phyloP scores from a whole-genome alignment of 1,284 basidiomycete genomes.

The Microbotryum violaceum region DNA sequence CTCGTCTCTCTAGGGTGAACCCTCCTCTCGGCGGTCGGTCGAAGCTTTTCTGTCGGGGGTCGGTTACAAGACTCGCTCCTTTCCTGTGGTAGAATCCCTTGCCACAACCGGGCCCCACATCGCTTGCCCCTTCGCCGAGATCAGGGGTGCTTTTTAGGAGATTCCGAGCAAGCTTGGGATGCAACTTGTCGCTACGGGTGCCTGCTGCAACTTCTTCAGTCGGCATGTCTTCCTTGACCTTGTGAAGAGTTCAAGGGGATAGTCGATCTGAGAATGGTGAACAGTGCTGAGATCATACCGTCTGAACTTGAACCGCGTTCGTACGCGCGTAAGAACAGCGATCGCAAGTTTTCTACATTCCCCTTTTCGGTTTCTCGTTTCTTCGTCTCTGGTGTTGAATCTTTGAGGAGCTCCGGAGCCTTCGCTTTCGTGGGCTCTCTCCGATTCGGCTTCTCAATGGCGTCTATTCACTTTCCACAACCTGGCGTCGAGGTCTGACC shows the following conservation, averaged over 20 bases:
- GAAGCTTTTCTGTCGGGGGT: too few species aligned
- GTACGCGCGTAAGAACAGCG: constrained; percentile 90
- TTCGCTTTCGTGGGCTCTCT: neutral
- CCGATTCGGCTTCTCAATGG: neutral
- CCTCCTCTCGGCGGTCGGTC: too few species aligned
- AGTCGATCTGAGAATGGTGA: neutral
- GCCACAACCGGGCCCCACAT: too few species aligned
- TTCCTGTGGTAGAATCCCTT: too few species aligned
- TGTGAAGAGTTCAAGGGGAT: neutral
- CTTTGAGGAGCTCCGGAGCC: too few species aligned
- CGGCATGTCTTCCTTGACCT: constrained; percentile 1
- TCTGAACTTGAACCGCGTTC: constrained; percentile 81
- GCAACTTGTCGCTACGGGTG: constrained; percentile 15
- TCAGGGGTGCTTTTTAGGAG: too few species aligned
- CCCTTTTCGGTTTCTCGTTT: constrained; percentile 38
- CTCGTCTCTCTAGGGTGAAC: too few species aligned
- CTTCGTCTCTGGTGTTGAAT: constrained; percentile 6
- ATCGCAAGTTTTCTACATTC: constrained; percentile 52
- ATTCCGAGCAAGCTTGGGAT: too few species aligned
- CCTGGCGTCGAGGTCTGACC: constrained; percentile 1
- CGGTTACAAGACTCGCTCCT: too few species aligned
- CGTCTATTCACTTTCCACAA: neutral
- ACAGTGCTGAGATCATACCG: constrained; percentile 81
- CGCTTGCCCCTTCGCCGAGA: too few species aligned
- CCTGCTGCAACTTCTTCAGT: constrained; percentile 9